phyloP scores from a whole-genome alignment of 805 yeast genomes.

The Wickerhamomyces rabaulensis region DNA sequence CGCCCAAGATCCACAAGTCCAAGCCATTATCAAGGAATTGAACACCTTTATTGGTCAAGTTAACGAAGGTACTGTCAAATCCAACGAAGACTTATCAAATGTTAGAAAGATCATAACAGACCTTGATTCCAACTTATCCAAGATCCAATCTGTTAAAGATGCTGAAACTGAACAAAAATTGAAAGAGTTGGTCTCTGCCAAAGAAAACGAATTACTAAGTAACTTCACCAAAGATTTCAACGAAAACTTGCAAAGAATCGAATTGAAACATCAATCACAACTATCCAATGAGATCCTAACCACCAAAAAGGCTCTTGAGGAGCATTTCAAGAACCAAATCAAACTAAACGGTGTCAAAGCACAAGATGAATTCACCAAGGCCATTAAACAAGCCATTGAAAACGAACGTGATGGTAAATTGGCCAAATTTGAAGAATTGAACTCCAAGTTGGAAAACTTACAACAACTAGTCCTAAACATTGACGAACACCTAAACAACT shows the following conservation, averaged over 20 bases:
- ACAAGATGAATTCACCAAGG: conserved; percentile 58
- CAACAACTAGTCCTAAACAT: conserved; percentile 44
- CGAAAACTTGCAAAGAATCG: conserved; percentile 54
- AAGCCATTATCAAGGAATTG: conserved; percentile 21
- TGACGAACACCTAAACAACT: conserved; percentile 31
- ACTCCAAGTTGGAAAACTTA: conserved; percentile 47
- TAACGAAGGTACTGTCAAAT: conserved; percentile 18
- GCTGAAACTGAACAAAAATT: conserved; percentile 12
- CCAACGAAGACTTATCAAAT: conserved; percentile 10
- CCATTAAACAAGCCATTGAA: conserved; percentile 56
- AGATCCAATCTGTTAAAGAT: conserved; percentile 9
- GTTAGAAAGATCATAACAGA: conserved; percentile 12
- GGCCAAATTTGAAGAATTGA: conserved; percentile 58
- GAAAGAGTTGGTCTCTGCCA: conserved; percentile 20
- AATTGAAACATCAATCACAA: conserved; percentile 51
- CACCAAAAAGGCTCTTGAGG: conserved; percentile 55
- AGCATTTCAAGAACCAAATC: conserved; percentile 72
- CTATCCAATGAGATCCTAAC: conserved; percentile 62
- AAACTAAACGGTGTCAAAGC: conserved; percentile 62
- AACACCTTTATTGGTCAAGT: conserved; percentile 18
- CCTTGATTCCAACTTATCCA: conserved; percentile 18
- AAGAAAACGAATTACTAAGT: conserved; percentile 54
- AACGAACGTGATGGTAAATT: conserved; percentile 76
- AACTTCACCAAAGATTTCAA: conserved; percentile 58
- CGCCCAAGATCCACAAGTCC: conserved; percentile 24